Evolutionary conservation across 2,329 filamentous ascomycete species (phyloP), one percentile per base, ranked within the genome.

Genomic region (Ophiostoma sp.): DNA sequence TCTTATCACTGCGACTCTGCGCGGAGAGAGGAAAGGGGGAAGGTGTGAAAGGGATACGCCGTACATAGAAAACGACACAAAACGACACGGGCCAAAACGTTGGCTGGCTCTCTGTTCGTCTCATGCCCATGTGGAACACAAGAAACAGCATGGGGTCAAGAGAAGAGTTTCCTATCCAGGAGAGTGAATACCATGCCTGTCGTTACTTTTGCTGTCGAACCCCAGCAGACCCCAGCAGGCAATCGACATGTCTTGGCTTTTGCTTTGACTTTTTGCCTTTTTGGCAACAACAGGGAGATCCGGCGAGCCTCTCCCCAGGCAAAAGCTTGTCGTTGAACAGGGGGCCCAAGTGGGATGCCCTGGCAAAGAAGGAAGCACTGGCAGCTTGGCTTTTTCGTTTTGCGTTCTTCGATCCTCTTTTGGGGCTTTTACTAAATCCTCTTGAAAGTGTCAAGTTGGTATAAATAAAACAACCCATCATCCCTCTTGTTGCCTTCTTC

Each of bases 111-210:
- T 69, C 45, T 69, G 66, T 69, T 69, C 66, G 66, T 69, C 66
- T 69, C 66, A 69, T 69, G 66, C 66, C 66, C 66, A 36, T 69
- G 45, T 25, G 66, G 66, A 69, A 69, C 64, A 69, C 22, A 45
- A 22, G 36, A 64, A 64, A 36, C 33, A 39, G 22, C 61, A 66
- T 66, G 61, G 61, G 59, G 61, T 3, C 12, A 17, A 15, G n/a
- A 42, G 33, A 15, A 31, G 55, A 28, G 33, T 55, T 28, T 55
- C 50, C 50, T 55, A 9, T 55, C 50, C n/a, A 55, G 57, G 31
- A 36, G 36, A 19, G 12, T n/a, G 55, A 57, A 12, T 3, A 9
- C 55, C 55, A 59, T 31, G 55, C 50, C n/a, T 48, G 42, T 4
- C 42, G 42, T 48, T 48, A 6, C 5, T 8, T 55, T n/a, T 36